Percentiles rank a stretch among this genome's conserved stretches.
Evolutionary conservation across 305 asterid genomes (phyloP).

Genomic region (Solanum hybrid): DNA sequence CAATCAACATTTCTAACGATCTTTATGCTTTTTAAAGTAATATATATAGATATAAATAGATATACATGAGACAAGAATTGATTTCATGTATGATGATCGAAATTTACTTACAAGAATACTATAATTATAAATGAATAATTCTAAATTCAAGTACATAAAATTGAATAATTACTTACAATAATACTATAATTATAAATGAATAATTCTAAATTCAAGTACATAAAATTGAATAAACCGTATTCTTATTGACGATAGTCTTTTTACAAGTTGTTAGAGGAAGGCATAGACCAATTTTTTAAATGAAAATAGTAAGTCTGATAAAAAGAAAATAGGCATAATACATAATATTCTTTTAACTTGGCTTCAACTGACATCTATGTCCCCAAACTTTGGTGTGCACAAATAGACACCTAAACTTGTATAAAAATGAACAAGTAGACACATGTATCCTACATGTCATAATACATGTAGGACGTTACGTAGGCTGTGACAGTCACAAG

Average conservation of each 20-base stretch:
- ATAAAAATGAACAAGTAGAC: neutral
- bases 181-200: neutral
- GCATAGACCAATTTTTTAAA: neutral
- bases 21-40: neutral
- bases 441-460: too few relatives aligned
- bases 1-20: neutral
- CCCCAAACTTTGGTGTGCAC: neutral
- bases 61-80: neutral
- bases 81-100: neutral
- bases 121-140: neutral
- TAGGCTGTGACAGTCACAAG: neutral
- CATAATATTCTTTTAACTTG: neutral
- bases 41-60: too few relatives aligned
- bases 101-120: neutral
- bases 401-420: neutral
- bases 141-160: neutral
- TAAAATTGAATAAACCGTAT: neutral
- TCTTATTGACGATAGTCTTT: neutral
- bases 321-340: neutral
- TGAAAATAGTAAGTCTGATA: neutral
- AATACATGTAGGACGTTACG: too few relatives aligned
- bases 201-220: neutral
- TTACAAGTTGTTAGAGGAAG: neutral
- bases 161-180: neutral
- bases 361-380: accelerated